phyloP scores from a whole-genome alignment of 2,329 filamentous ascomycete genomes.

The Aspergillus tanneri region DNA sequence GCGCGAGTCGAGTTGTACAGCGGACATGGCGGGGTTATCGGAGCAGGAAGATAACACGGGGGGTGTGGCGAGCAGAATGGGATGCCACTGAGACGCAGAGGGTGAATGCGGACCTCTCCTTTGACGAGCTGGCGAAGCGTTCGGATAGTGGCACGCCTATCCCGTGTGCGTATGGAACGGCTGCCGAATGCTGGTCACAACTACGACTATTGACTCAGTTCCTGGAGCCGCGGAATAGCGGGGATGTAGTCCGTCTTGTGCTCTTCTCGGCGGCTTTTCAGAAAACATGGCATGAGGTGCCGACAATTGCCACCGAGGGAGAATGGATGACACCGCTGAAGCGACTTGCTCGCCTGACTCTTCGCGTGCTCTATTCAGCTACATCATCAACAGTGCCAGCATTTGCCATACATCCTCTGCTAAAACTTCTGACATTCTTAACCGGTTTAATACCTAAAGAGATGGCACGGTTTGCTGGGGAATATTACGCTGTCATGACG shows the following conservation, averaged over 20 bases:
- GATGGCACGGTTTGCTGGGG: slow-evolving; percentile 37
- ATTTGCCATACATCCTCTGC: slow-evolving; percentile 31
- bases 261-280: slow-evolving; percentile 46
- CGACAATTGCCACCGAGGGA: slow-evolving; percentile 39
- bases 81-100: slow-evolving; percentile 57
- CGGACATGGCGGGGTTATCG: slow-evolving; percentile 77
- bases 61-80: slow-evolving; percentile 60
- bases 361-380: slow-evolving; percentile 35
- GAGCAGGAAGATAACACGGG: slow-evolving; percentile 59
- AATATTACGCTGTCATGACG: slow-evolving; percentile 44
- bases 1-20: slow-evolving; percentile 73
- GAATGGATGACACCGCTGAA: slow-evolving; percentile 43
- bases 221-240: slow-evolving; percentile 53
- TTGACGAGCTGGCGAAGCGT: slow-evolving; percentile 38
- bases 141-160: slow-evolving; percentile 51
- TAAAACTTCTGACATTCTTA: slow-evolving; percentile 39
- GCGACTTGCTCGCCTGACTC: slow-evolving; percentile 38
- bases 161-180: slow-evolving; percentile 34
- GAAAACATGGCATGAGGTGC: slow-evolving; percentile 37
- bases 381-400: slow-evolving; percentile 19
- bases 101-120: slow-evolving; percentile 26
- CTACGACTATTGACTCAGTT: slow-evolving; percentile 69
- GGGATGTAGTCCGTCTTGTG: slow-evolving; percentile 43
- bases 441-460: slow-evolving; percentile 41
- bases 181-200: slow-evolving; percentile 47